Evolutionary conservation across 331 rosid species (phyloP), one percentile per base, ranked within the genome.

Genomic region (Saraca asoca): DNA sequence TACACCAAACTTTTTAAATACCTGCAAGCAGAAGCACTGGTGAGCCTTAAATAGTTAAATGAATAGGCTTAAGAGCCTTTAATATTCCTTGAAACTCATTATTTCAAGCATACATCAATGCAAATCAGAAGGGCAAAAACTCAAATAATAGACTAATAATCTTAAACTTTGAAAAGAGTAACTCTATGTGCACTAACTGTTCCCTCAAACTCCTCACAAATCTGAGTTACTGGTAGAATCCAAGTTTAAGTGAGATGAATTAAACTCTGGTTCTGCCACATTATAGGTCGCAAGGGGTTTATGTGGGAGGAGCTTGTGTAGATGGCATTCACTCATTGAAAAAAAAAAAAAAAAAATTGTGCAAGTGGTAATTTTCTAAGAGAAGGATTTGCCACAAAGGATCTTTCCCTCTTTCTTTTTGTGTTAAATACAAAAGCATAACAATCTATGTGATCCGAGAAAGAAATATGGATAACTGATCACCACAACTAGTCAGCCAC

Each of bases 1-100:
- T 9, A 94, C 66, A 35, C 97, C 99, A 41, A 65, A 80, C 79
- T 90, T 94, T 70, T 69, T 90, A 39, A 94, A 87, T 45, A 83
- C 96, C 99, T 94, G 89, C 39, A 81, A 71, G 34, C 56, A 81
- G 41, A 72, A 56, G 54, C 18, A 74, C 9, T 17, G n/a, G 79
- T 64, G 51, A 79, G 52, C 16, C 16, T 58, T 31, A 60, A 10
- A 48, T 58, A 66, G n/a, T n/a, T n/a, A n/a, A n/a, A n/a, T n/a
- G n/a, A n/a, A 16, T 41, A 42, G 19, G 51, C 31, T 24, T 35
- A 50, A 15, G 48, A 41, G 48, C 73, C 15, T 35, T 9, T 12
- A 58, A 16, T 51, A 49, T 61, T 20, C 37, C 43, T 39, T 2
- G 14, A 58, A 72, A 68, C 31, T 3, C 31, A 24, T 24, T 24